Base-by-base conservation (phyloP, 495 filamentous ascomycete species). In the Coniosporium apollinis region DNA sequence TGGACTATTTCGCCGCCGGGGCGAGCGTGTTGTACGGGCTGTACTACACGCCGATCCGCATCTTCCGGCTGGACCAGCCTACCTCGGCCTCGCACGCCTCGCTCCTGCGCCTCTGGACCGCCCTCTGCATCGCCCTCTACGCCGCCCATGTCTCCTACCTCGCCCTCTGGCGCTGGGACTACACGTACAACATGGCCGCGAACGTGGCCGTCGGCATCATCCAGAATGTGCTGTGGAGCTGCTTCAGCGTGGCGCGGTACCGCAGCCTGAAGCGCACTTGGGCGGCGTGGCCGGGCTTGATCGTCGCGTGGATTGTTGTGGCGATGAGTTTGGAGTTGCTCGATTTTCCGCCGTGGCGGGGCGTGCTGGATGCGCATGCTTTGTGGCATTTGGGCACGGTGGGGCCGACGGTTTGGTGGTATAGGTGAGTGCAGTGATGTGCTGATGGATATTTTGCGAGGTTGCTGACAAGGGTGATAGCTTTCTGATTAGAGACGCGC, bases 371-470 rank as follows among this genome's bases (percentile, higher is more conserved):
- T 67, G 89, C 89, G 14, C 89, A 97, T 66, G 85, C 81, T 45
- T 56, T 97, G 39, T 97, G 89, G 89, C 89, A 97, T 69, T 52
- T 89, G 39, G 82, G 82, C 24, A 97, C 89, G 1, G 85, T 97
- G 30, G 67, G 69, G 33, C 89, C 89, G 19, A 81, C 85, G 5
- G 64, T 87, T 25, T 72, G 87, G 69, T 96, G 82, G 80, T 97
- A 97, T 53, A 80, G 79, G 89, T 96, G 60, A 69, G 86, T 74
- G 34, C 7, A 25, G 17, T 9, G 18, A 26, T 22, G 41, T 13
- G 26, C 25, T 25, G n/a, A 39, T 15, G 4, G 3, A 4, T 7
- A 25, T 34, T 19, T 15, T 36, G 26, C 41, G 45, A 30, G 42
- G 33, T 21, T 18, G 36, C 33, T 33, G 10, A 43, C 38, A 22